Conservation (phyloP, 331 rosid genomes). For the Stylosanthes scabra region DNA sequence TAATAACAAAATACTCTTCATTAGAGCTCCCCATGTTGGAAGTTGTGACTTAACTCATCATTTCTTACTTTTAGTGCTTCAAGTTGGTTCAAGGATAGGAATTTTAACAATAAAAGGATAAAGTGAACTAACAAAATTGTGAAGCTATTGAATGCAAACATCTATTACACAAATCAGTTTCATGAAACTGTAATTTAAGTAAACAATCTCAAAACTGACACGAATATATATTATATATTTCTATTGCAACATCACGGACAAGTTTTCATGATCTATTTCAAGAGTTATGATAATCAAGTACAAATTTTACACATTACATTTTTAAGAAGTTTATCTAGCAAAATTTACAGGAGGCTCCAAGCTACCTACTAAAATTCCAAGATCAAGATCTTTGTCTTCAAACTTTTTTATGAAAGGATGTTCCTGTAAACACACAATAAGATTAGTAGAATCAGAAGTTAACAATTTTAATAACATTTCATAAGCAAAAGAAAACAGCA, state of each 20-base stretch:
- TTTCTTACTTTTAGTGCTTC: background rate
- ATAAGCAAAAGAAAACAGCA: background rate
- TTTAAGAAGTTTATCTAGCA: conserved; percentile 55
- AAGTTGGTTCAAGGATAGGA: conserved; percentile 4
- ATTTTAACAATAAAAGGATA: background rate
- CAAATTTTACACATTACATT: conserved; percentile 48
- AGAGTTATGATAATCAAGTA: conserved; percentile 37
- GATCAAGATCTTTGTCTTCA: conserved; percentile 91
- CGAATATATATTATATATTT: background rate
- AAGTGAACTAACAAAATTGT: background rate
- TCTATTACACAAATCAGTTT: background rate
- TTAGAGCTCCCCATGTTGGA: too few species aligned
- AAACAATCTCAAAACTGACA: background rate
- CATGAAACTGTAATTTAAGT: background rate
- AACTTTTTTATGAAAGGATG: conserved; percentile 97
- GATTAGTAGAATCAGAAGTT: conserved; percentile 34
- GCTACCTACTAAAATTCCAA: conserved; percentile 85
- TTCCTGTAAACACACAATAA: conserved; percentile 49
- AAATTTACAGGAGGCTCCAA: conserved; percentile 93
- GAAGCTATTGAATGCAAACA: background rate
- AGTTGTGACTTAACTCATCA: too few species aligned
- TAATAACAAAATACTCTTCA: too few species aligned
- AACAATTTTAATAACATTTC: background rate
- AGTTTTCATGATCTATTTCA: conserved; percentile 38
- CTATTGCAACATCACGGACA: background rate